These are phyloP conservation scores for Bipolaris oryzae DNA, from an alignment of 2,329 filamentous ascomycete species.

Conservation along the genomic window DNA sequence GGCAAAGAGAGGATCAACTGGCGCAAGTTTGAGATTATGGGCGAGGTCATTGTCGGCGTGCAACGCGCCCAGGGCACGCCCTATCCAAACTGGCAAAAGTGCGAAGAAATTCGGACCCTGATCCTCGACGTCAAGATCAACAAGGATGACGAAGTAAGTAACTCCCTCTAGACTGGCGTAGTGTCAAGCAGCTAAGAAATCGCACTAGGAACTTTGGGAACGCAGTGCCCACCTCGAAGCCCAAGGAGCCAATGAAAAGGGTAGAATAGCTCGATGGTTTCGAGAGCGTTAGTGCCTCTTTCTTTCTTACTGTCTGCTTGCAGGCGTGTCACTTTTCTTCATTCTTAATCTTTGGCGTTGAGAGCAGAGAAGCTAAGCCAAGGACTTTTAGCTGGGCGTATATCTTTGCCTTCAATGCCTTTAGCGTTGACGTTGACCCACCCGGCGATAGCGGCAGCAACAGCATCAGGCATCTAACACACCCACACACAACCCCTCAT, in stretches of 20 bases:
- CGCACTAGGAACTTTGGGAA: slow-evolving; percentile 61
- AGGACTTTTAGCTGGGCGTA: slow-evolving; percentile 27
- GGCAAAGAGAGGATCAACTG: slow-evolving; percentile 80
- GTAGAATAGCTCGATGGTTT: slow-evolving; percentile 55
- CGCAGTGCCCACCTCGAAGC: slow-evolving; percentile 62
- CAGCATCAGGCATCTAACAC: slow-evolving; percentile 7
- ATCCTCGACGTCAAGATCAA: slow-evolving; percentile 82
- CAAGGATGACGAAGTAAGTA: slow-evolving; percentile 83
- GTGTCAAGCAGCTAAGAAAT: slow-evolving; percentile 11
- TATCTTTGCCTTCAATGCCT: slow-evolving; percentile 34
- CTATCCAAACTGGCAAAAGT: slow-evolving; percentile 73
- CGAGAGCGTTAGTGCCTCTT: slow-evolving; percentile 51
- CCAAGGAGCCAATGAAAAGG: slow-evolving; percentile 54
- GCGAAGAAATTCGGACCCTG: slow-evolving; percentile 73
- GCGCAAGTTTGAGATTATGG: slow-evolving; percentile 97
- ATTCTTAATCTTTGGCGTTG: slow-evolving; percentile 16
- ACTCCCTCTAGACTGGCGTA: not conserved
- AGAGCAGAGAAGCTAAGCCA: slow-evolving; percentile 34
- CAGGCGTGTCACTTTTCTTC: slow-evolving; percentile 13
- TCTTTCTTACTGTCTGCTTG: slow-evolving; percentile 18
- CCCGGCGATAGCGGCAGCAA: slow-evolving; percentile 25
- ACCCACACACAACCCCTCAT: slow-evolving; percentile 3
- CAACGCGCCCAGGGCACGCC: slow-evolving; percentile 89
- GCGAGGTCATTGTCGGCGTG: slow-evolving; percentile 86
- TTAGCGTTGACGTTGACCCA: slow-evolving; percentile 37